phyloP scores from a whole-genome alignment of 2,329 filamentous ascomycete genomes.

The Didymella lethalis region DNA sequence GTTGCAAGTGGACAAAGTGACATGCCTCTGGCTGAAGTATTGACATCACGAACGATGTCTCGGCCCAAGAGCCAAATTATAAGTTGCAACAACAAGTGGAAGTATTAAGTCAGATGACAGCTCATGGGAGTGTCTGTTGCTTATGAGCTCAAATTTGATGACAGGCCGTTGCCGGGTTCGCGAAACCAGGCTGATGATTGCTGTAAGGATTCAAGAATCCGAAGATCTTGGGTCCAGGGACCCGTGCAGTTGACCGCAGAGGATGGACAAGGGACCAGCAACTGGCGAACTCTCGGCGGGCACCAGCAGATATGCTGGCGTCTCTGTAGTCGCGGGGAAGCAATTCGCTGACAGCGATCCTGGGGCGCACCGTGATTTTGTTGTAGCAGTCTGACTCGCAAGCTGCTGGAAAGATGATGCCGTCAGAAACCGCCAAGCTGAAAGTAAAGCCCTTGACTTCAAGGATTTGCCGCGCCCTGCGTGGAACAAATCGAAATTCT shows the following conservation, averaged over 20 bases:
- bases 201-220: slow-evolving; percentile 8
- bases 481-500: slow-evolving; percentile 6
- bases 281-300: neutral
- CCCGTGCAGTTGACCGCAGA: neutral
- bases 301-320: slow-evolving; percentile 7
- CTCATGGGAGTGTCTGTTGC: slow-evolving; percentile 12
- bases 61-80: slow-evolving; percentile 18
- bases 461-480: slow-evolving; percentile 5
- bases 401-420: neutral
- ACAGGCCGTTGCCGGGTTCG: slow-evolving; percentile 1
- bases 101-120: neutral
- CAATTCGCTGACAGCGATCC: slow-evolving; percentile 8
- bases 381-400: slow-evolving; percentile 15
- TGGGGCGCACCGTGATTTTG: slow-evolving; percentile 2
- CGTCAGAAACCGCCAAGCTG: slow-evolving; percentile 7
- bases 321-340: slow-evolving; percentile 10
- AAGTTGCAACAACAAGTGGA: slow-evolving; percentile 5
- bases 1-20: neutral
- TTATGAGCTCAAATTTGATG: slow-evolving; percentile 7
- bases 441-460: slow-evolving; percentile 1
- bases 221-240: slow-evolving; percentile 8
- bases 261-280: neutral
- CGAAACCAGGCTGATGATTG: slow-evolving; percentile 19
- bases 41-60: slow-evolving; percentile 30
- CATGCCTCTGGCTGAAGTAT: slow-evolving; percentile 41